phyloP scores from a whole-genome alignment of 2,329 filamentous ascomycete species.

The Blastomyces silverae region DNA sequence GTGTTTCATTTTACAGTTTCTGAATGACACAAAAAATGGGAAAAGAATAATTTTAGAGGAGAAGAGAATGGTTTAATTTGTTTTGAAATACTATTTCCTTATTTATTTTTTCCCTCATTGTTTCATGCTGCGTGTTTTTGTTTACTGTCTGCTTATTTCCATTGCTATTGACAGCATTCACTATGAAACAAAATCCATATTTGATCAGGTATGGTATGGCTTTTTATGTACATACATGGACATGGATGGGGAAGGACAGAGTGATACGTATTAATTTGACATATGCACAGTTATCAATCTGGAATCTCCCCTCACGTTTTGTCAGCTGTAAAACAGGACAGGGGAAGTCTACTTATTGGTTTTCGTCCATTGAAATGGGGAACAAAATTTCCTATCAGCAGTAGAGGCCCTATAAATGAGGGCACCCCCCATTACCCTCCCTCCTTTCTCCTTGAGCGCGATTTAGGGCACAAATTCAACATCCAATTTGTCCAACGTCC shows the following conservation, averaged over 20 bases:
- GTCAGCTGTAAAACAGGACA: too few species aligned
- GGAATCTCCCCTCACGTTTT: too few species aligned
- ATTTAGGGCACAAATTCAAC: too few species aligned
- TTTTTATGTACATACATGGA: not conserved
- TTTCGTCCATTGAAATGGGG: too few species aligned
- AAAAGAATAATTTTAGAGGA: not conserved
- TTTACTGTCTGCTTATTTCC: not conserved
- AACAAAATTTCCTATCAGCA: too few species aligned
- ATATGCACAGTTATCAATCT: not conserved
- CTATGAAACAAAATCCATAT: not conserved
- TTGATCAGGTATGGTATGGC: not conserved
- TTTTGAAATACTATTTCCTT: slow-evolving; percentile 1
- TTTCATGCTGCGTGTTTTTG: not conserved
- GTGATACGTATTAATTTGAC: not conserved
- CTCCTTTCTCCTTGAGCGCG: too few species aligned
- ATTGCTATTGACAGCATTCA: not conserved
- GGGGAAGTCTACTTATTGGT: too few species aligned
- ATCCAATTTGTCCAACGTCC: too few species aligned
- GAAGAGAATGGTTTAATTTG: not conserved
- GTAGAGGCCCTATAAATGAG: too few species aligned
- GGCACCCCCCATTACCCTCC: too few species aligned
- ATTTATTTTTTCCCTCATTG: not conserved
- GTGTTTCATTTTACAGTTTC: not conserved
- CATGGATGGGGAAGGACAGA: not conserved
- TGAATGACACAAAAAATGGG: not conserved